A percentile compares a stretch with the other conserved stretches of the same genome.
phyloP scores from a whole-genome alignment of 2,329 filamentous ascomycete genomes.

The Cladosporium sp. region DNA sequence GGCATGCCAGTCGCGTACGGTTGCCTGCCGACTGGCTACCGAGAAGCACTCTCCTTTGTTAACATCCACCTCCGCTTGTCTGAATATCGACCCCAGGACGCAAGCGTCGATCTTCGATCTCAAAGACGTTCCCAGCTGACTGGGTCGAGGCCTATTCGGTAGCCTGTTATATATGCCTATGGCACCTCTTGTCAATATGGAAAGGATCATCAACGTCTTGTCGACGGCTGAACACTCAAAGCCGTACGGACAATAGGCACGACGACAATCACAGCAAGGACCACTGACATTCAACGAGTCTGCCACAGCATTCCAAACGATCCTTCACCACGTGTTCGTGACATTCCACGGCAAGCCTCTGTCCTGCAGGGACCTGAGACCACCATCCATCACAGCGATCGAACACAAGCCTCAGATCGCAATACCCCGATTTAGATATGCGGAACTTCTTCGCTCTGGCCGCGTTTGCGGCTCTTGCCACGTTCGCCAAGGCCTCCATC shows the following conservation, averaged over 20 bases:
- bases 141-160: neutral
- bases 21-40: neutral
- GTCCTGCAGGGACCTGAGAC: constrained; percentile 12
- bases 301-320: constrained; percentile 4
- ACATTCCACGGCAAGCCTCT: constrained; percentile 9
- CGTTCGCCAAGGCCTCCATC: constrained; percentile 12
- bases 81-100: neutral
- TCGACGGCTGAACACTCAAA: neutral
- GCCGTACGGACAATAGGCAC: neutral
- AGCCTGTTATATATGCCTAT: constrained; percentile 3
- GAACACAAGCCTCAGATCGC: neutral
- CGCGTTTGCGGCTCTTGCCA: constrained; percentile 13
- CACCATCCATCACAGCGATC: constrained; percentile 1
- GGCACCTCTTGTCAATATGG: neutral
- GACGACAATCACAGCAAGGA: neutral
- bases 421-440: constrained; percentile 13
- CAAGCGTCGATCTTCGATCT: constrained; percentile 10
- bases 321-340: neutral
- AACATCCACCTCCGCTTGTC: constrained; percentile 2
- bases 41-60: neutral
- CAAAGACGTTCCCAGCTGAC: neutral
- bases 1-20: neutral
- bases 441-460: constrained; percentile 12
- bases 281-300: neutral
- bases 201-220: neutral